phyloP scores from a whole-genome alignment of 139 green algal genomes.

The Desmodesmus armatus region DNA sequence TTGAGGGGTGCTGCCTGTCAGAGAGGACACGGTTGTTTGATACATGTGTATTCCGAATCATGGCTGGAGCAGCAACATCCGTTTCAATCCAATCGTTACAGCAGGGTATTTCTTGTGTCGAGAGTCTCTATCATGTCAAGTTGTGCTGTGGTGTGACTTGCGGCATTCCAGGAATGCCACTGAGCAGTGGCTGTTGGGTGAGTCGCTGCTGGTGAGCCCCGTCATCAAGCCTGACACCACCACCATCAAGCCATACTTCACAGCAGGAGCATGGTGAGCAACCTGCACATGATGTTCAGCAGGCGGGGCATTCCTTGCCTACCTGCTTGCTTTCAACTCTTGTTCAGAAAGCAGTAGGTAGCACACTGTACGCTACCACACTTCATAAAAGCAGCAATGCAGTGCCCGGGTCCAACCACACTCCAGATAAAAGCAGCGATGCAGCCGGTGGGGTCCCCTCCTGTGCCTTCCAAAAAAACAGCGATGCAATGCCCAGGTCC shows the following conservation, averaged over 20 bases:
- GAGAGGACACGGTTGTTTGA: no score
- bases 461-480: not conserved
- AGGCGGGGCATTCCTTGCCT: not conserved
- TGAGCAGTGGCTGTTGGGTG: slow-evolving; percentile 76
- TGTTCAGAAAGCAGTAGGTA: not conserved
- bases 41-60: no score
- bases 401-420: no score
- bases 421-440: no score
- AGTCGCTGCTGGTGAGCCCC: slow-evolving; percentile 72
- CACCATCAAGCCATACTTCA: slow-evolving; percentile 75
- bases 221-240: slow-evolving; percentile 61
- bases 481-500: not conserved
- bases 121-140: not conserved
- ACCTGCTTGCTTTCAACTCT: not conserved
- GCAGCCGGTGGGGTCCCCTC: no score
- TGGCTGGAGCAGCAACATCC: no score
- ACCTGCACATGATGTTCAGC: not conserved
- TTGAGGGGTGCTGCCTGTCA: no score
- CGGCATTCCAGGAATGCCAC: slow-evolving; percentile 17
- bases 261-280: slow-evolving; percentile 58
- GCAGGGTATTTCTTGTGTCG: no score
- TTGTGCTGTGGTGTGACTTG: not conserved
- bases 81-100: no score
- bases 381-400: not conserved
- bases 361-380: not conserved